phyloP scores from a whole-genome alignment of 176 grass and related monocot species.

The Oryza longistaminata region DNA sequence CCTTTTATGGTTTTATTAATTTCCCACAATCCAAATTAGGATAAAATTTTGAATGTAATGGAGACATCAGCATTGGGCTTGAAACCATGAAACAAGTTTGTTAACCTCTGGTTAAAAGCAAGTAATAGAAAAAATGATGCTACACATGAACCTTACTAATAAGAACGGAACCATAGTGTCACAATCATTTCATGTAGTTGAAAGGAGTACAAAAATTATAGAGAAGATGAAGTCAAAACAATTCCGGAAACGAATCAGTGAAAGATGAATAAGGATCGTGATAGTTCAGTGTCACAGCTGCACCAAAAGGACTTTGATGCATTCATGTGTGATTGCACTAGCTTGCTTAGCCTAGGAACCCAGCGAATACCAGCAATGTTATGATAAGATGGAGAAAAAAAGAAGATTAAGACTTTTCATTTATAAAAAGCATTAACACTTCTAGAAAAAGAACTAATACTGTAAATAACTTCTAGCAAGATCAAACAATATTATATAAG shows the following conservation, averaged over 20 bases:
- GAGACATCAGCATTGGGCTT: not conserved
- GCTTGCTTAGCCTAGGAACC: not conserved
- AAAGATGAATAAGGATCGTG: not conserved
- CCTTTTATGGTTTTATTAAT: conserved; percentile 21
- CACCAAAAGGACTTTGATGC: not conserved
- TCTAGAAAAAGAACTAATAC: not conserved
- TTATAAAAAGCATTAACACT: not conserved
- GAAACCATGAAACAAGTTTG: conserved; percentile 4
- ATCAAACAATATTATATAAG: conserved; percentile 1
- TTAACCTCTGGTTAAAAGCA: not conserved
- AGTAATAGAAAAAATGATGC: not conserved
- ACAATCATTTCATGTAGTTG: conserved; percentile 8
- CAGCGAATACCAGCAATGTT: not conserved
- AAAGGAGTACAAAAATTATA: not conserved
- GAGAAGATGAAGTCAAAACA: not conserved
- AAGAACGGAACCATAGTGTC: not conserved
- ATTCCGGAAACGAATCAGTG: not conserved
- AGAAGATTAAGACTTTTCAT: not conserved
- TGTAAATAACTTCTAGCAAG: not conserved
- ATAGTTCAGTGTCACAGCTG: not conserved
- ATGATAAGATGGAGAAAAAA: not conserved
- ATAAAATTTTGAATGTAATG: conserved; percentile 13
- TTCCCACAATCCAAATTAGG: conserved; percentile 34
- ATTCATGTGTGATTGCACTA: not conserved
- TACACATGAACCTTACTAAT: not conserved